phyloP scores from a whole-genome alignment of 306 rosid species.

The Fagus sylvatica region DNA sequence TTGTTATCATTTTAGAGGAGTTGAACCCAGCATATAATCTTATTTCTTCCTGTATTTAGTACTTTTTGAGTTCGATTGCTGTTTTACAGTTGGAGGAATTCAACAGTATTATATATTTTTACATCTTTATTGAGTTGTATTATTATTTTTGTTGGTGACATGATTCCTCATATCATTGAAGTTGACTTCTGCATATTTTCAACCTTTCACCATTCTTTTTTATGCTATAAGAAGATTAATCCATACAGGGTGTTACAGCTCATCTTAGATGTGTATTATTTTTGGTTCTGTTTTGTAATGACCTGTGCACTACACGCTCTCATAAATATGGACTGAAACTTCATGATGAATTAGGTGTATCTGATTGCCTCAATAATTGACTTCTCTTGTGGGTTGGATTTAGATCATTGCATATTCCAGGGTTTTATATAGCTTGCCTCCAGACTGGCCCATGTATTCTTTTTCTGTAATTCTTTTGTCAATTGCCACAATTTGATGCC shows the following conservation, averaged over 20 bases:
- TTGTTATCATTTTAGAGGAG: too few relatives aligned
- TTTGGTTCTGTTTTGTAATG: not conserved
- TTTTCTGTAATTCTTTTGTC: too few relatives aligned
- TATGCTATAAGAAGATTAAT: not conserved
- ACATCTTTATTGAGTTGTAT: not conserved
- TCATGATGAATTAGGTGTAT: conserved; percentile 1
- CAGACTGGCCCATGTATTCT: too few relatives aligned
- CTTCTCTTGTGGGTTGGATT: not conserved
- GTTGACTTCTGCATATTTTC: too few relatives aligned
- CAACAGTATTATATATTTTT: not conserved
- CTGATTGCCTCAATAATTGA: not conserved
- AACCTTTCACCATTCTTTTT: not conserved
- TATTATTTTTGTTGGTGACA: not conserved
- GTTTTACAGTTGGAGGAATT: not conserved
- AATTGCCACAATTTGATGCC: too few relatives aligned
- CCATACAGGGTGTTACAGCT: not conserved
- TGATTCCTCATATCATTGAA: not conserved
- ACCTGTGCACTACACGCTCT: not conserved
- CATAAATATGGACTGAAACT: not conserved
- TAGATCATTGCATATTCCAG: not conserved
- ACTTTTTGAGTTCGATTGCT: not conserved
- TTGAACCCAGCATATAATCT: not conserved
- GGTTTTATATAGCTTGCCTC: not conserved
- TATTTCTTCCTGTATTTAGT: not conserved
- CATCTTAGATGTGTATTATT: not conserved